Evolutionary conservation across 495 filamentous ascomycete genomes (phyloP).

Genomic region (Penicillium antarcticum): DNA sequence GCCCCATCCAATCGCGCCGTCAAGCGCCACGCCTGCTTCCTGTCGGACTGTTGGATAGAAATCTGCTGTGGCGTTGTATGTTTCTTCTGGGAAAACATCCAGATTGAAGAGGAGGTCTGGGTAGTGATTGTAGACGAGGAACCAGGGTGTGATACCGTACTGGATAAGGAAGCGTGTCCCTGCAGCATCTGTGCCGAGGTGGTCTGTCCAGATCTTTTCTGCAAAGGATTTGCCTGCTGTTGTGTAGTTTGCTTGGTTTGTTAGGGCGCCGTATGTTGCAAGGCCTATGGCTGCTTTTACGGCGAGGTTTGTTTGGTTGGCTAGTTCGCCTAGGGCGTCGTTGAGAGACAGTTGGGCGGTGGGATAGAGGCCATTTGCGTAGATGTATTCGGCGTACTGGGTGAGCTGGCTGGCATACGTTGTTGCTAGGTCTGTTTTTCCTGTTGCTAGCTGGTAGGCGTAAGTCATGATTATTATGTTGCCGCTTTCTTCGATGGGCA

Average conservation of each 20-base stretch:
- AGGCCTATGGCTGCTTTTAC: slow-evolving; percentile 51
- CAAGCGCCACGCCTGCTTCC: slow-evolving; percentile 31
- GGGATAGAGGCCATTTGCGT: slow-evolving; percentile 40
- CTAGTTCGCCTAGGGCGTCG: slow-evolving; percentile 42
- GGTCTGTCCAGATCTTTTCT: slow-evolving; percentile 36
- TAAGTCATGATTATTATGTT: slow-evolving; percentile 38
- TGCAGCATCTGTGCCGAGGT: slow-evolving; percentile 29
- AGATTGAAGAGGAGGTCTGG: slow-evolving; percentile 37
- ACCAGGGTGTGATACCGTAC: slow-evolving; percentile 32
- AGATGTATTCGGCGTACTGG: slow-evolving; percentile 45
- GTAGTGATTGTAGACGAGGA: slow-evolving; percentile 38
- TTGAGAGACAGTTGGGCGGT: slow-evolving; percentile 45
- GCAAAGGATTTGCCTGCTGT: slow-evolving; percentile 31
- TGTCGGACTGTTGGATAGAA: slow-evolving; percentile 31
- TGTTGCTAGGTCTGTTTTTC: slow-evolving; percentile 25
- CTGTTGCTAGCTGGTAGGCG: slow-evolving; percentile 34
- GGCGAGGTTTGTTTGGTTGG: slow-evolving; percentile 50
- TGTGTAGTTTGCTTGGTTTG: slow-evolving; percentile 31
- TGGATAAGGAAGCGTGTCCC: slow-evolving; percentile 39
- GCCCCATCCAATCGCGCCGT: slow-evolving; percentile 29
- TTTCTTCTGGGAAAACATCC: slow-evolving; percentile 29
- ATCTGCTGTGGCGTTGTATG: slow-evolving; percentile 30
- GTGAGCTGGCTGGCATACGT: slow-evolving; percentile 29
- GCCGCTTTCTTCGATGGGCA: slow-evolving; percentile 39
- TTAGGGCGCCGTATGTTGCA: slow-evolving; percentile 35